phyloP scores from a whole-genome alignment of 768 basidiomycete genomes.

The Agrocybe praecox region DNA sequence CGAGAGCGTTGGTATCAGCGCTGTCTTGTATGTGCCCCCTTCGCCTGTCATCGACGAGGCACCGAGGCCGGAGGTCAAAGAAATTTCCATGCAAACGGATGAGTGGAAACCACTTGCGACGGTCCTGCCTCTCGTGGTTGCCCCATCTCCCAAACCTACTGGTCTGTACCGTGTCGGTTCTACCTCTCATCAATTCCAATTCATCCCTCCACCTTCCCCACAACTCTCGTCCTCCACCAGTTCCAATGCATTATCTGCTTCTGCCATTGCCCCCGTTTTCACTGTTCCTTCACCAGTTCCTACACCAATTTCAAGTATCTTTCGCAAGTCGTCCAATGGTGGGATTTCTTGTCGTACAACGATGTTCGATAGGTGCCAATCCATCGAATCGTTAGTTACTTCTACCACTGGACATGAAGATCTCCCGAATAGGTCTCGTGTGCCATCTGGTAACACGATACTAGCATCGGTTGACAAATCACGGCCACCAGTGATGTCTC shows the following conservation, averaged over 20 bases:
- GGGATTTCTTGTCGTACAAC: slow-evolving; percentile 56
- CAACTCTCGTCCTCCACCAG: slow-evolving; percentile 37
- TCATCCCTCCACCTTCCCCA: slow-evolving; percentile 53
- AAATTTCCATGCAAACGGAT: slow-evolving; percentile 83
- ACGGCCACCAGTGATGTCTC: slow-evolving; percentile 81
- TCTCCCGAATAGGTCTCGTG: slow-evolving; percentile 50
- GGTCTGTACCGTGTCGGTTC: slow-evolving; percentile 61
- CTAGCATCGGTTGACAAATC: slow-evolving; percentile 69
- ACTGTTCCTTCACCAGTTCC: slow-evolving; percentile 40
- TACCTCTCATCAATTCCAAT: slow-evolving; percentile 60
- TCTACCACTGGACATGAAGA: slow-evolving; percentile 50
- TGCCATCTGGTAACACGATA: slow-evolving; percentile 44
- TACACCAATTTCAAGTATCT: slow-evolving; percentile 35
- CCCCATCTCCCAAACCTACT: slow-evolving; percentile 28
- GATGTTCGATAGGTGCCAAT: slow-evolving; percentile 64
- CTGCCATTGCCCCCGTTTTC: slow-evolving; percentile 23
- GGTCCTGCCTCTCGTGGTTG: slow-evolving; percentile 27
- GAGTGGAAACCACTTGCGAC: slow-evolving; percentile 57
- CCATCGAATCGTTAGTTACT: slow-evolving; percentile 72
- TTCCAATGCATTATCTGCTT: slow-evolving; percentile 27
- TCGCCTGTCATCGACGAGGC: slow-evolving; percentile 35
- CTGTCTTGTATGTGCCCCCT: slow-evolving; percentile 39
- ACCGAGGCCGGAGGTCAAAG: slow-evolving; percentile 68
- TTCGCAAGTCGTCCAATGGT: slow-evolving; percentile 50
- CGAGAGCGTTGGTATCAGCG: slow-evolving; percentile 48